These are phyloP conservation scores for Brassica juncea DNA, from an alignment of 345 rosid species.

Conservation along the genomic window DNA sequence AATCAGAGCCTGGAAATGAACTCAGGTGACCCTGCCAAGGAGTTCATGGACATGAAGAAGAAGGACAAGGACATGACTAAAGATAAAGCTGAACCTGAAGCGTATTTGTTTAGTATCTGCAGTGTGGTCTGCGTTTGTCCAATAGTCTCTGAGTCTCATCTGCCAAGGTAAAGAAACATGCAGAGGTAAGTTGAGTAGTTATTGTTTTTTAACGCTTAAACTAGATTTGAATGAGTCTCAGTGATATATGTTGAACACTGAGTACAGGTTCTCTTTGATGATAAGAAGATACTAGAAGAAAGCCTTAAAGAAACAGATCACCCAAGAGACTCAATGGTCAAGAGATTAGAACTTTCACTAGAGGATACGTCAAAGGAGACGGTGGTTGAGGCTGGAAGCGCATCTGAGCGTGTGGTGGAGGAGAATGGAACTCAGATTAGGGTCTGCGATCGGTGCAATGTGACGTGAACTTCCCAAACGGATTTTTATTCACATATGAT, in stretches of 20 bases:
- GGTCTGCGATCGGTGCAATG: conserved; percentile 15
- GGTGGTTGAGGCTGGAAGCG: neutral
- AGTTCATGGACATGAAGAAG: neutral
- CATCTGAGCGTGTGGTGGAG: neutral
- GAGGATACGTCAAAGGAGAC: neutral
- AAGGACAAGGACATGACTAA: neutral
- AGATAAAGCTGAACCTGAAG: conserved; percentile 3
- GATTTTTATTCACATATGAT: conserved; percentile 46
- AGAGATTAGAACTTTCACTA: neutral
- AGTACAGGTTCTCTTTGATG: conserved; percentile 19
- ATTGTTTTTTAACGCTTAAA: neutral
- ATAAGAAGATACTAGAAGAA: conserved; percentile 15
- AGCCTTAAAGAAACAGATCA: conserved; percentile 7
- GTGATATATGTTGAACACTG: conserved; percentile 5
- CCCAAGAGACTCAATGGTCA: neutral
- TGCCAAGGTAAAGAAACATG: neutral
- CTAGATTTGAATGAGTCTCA: neutral
- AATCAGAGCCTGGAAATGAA: neutral
- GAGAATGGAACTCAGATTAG: neutral
- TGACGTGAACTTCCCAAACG: conserved; percentile 48
- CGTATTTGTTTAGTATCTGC: conserved; percentile 7
- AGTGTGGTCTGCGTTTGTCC: conserved; percentile 5
- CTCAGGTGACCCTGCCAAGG: neutral
- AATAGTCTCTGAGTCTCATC: conserved; percentile 7
- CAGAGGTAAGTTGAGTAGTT: neutral